These are phyloP conservation scores for Avena sativa DNA, from an alignment of 176 grass and related monocot genomes.

Conservation along the genomic window DNA sequence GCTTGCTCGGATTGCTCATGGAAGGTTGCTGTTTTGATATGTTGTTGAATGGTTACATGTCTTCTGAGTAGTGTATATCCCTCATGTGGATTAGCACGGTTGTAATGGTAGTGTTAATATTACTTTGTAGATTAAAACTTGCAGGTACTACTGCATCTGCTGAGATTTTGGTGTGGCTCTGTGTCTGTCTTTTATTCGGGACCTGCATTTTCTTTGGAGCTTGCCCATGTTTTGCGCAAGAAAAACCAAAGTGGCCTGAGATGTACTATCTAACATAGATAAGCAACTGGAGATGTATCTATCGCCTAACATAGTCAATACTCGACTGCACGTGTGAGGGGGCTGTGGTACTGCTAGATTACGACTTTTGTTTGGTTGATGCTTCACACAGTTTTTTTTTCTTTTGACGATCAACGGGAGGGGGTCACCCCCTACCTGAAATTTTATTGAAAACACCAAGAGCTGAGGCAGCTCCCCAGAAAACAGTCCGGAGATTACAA, in stretches of 20 bases:
- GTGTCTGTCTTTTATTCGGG: neutral
- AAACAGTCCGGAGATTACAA: too few species aligned
- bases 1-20: too few species aligned
- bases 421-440: too few species aligned
- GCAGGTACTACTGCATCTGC: neutral
- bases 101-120: neutral
- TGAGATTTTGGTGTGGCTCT: neutral
- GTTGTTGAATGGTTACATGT: too few species aligned
- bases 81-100: neutral
- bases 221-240: neutral
- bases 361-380: neutral
- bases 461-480: too few species aligned
- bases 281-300: neutral
- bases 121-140: neutral
- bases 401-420: too few species aligned
- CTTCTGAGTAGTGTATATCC: neutral
- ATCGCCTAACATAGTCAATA: neutral
- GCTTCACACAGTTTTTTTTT: too few species aligned
- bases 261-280: neutral
- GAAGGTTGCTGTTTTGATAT: neutral
- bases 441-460: too few species aligned
- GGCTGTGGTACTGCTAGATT: neutral
- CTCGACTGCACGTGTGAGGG: neutral
- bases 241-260: neutral
- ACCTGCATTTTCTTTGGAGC: neutral